Percentiles rank a stretch among this genome's conserved stretches.
These are phyloP conservation scores for Hypsizygus ulmarius DNA, from an alignment of 1,284 basidiomycete species.

Conservation along the genomic window DNA sequence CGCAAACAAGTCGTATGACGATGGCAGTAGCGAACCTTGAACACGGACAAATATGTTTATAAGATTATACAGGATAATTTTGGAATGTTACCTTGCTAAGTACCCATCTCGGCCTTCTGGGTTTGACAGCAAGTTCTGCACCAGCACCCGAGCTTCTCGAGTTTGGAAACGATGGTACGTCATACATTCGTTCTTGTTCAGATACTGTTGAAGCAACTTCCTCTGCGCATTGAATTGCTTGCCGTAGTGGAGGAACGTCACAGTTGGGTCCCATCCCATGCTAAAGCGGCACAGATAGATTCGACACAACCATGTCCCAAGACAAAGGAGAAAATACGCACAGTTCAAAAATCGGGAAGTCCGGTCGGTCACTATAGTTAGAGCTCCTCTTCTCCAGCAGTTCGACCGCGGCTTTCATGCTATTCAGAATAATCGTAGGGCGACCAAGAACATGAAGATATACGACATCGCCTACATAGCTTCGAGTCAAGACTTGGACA, in stretches of 20 bases:
- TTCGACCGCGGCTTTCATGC: slow-evolving; percentile 17
- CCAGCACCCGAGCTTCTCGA: slow-evolving; percentile 17
- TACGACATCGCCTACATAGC: slow-evolving; percentile 18
- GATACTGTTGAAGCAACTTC: slow-evolving; percentile 22
- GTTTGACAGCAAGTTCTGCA: slow-evolving; percentile 16
- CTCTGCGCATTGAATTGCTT: slow-evolving; percentile 23
- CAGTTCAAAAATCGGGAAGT: slow-evolving; percentile 17
- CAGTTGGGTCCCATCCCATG: slow-evolving; percentile 10
- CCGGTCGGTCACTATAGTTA: slow-evolving; percentile 24
- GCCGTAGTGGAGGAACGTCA: slow-evolving; percentile 19
- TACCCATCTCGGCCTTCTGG: slow-evolving; percentile 11
- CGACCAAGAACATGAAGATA: slow-evolving; percentile 17
- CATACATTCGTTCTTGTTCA: slow-evolving; percentile 16
- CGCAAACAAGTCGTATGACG: slow-evolving; percentile 22
- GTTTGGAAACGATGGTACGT: slow-evolving; percentile 18
- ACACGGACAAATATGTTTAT: not conserved
- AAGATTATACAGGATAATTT: slow-evolving; percentile 1
- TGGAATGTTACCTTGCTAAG: slow-evolving; percentile 10
- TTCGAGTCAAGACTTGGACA: not conserved
- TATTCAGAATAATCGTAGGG: slow-evolving; percentile 24
- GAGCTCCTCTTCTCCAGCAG: slow-evolving; percentile 24
- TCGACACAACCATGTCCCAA: not conserved
- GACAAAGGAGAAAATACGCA: not conserved
- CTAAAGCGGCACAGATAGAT: not conserved
- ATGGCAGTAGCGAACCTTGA: slow-evolving; percentile 24